Evolutionary conservation across 495 filamentous ascomycete species (phyloP), one percentile per base, ranked within the genome.

Genomic region (Neurospora sublineolata): DNA sequence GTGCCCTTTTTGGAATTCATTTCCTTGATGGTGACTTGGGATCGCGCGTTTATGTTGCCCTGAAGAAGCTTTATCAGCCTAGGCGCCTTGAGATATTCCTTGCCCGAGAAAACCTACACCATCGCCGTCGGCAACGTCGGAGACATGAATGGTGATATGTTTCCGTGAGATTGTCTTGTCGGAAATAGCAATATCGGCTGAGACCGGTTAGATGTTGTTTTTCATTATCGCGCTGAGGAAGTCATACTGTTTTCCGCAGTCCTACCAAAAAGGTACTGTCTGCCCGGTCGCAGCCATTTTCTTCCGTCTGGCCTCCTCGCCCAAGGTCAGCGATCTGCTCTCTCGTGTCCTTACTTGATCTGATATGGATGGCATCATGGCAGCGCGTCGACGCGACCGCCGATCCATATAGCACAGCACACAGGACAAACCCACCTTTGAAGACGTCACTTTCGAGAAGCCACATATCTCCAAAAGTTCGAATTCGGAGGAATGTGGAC

Each of bases 141-240:
- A 88, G 3, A 98, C 88, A 37, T 89, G 84, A 70, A 99, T 89
- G 37, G 89, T 89, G 75, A 97, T 83, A 79, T 99, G 95, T 73
- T 94, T 90, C 38, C 94, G 87, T n/a, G 95, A 99, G 68, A 99
- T 89, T 7, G 89, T 89, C 73, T 91, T 90, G 71, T 93, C 83
- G 69, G 80, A 92, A 79, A 89, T 89, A 77, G 76, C 86, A 81
- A 85, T 82, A 79, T 87, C 89, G 74, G 79, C 81, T 83, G 64
- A 68, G 37, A 67, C 78, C 69, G 81, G 75, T 46, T 52, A 37
- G 37, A n/a, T 27, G 23, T 18, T 52, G 69, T 40, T 73, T 23
- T 70, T 20, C 4, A 38, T 20, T 14, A 44, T 60, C 14, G 23
- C 27, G 3, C n/a, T 4, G 37, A 52, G 36, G 18, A 27, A 20